These are phyloP conservation scores for Posidonia australis DNA, from an alignment of 106 monocot genomes.

Conservation along the genomic window DNA sequence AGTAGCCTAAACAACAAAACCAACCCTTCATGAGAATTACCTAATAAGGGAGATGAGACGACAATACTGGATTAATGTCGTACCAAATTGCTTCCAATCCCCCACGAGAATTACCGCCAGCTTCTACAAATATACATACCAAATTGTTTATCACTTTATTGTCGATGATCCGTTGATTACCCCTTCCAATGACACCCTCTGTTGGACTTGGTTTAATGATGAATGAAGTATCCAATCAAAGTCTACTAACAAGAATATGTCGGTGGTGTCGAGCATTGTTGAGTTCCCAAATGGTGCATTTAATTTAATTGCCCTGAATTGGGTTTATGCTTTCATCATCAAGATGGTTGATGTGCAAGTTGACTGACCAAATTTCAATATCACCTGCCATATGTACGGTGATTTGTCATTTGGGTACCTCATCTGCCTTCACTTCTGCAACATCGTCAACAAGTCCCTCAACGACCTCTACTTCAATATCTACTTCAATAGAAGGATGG, in stretches of 20 bases:
- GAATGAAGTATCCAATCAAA: conserved; percentile 10
- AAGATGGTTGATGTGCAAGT: conserved; percentile 16
- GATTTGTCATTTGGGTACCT: conserved; percentile 27
- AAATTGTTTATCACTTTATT: conserved; percentile 55
- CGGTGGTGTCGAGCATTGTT: conserved; percentile 3
- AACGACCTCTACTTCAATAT: conserved; percentile 34
- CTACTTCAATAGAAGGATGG: conserved; percentile 19
- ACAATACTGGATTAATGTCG: too few relatives aligned
- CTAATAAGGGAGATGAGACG: too few relatives aligned
- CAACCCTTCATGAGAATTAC: too few relatives aligned
- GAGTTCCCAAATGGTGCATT: conserved; percentile 11
- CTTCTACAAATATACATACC: conserved; percentile 31
- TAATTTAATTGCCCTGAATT: conserved; percentile 18
- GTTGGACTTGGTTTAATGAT: conserved; percentile 42
- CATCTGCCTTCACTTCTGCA: conserved; percentile 32
- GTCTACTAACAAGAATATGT: conserved; percentile 16
- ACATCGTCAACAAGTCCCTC: conserved; percentile 29
- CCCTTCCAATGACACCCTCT: conserved; percentile 58
- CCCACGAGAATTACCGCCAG: too few relatives aligned
- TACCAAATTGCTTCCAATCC: too few relatives aligned
- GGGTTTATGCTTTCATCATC: conserved; percentile 21
- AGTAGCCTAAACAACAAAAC: too few relatives aligned
- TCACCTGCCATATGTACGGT: conserved; percentile 22
- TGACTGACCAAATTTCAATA: conserved; percentile 15
- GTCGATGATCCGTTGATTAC: conserved; percentile 52